Conservation (phyloP, 257 asterid genomes). For the Solanum boliviense region DNA sequence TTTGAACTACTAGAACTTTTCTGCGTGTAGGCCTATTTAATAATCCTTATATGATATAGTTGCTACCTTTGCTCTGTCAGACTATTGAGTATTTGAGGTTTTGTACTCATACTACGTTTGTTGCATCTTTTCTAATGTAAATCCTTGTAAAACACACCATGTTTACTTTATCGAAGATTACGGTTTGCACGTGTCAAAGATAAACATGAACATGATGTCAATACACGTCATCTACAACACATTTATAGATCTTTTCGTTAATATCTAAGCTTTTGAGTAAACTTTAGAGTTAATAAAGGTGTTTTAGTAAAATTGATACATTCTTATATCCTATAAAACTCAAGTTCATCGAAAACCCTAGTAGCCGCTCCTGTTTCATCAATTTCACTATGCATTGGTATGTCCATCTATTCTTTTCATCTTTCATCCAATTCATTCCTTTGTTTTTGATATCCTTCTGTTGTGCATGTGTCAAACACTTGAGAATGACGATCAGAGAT, state of each 20-base stretch:
- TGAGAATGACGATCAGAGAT: not conserved
- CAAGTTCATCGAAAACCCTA: not conserved
- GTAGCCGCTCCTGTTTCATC: no score
- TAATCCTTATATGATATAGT: no score
- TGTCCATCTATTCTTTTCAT: not conserved
- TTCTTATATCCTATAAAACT: not conserved
- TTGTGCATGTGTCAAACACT: not conserved
- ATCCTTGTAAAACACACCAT: not conserved
- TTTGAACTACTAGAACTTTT: no score
- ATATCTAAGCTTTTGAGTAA: not conserved
- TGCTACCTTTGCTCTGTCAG: no score
- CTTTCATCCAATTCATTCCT: not conserved
- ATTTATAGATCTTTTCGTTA: not conserved
- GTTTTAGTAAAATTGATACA: not conserved
- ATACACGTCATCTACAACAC: not conserved
- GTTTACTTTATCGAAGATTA: not conserved
- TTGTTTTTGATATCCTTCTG: not conserved
- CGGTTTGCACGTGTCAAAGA: not conserved
- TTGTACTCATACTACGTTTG: no score
- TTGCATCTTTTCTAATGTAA: no score
- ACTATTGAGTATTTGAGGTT: no score
- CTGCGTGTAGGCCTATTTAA: no score
- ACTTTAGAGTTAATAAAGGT: not conserved
- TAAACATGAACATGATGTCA: not conserved
- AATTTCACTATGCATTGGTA: not conserved